Conservation (phyloP, 805 yeast species). For the Wickerhamiella slavikovae region DNA sequence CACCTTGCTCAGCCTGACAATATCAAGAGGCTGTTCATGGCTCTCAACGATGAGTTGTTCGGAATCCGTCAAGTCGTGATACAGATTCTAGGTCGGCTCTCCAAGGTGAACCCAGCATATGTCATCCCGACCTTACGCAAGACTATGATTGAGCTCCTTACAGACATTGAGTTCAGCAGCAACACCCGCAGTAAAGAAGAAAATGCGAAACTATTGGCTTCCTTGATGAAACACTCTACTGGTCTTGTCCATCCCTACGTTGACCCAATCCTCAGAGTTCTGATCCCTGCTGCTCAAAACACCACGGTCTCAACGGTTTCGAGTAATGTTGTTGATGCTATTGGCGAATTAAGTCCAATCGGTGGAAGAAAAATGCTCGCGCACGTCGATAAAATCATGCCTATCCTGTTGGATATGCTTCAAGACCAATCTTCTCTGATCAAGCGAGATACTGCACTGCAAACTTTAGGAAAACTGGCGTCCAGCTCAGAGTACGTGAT, state of each 20-base stretch:
- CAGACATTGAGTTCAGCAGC: slow-evolving; percentile 68
- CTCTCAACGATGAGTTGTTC: slow-evolving; percentile 79
- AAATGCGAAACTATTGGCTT: slow-evolving; percentile 52
- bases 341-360: slow-evolving; percentile 76
- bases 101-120: slow-evolving; percentile 81
- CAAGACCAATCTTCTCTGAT: slow-evolving; percentile 81
- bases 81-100: slow-evolving; percentile 60
- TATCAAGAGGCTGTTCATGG: slow-evolving; percentile 64
- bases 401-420: slow-evolving; percentile 64
- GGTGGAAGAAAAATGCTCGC: slow-evolving; percentile 71
- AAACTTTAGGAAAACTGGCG: slow-evolving; percentile 72
- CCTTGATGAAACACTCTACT: slow-evolving; percentile 56
- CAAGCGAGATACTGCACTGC: slow-evolving; percentile 77
- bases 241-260: slow-evolving; percentile 80
- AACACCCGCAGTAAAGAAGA: slow-evolving; percentile 67
- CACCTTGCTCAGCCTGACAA: slow-evolving; percentile 89
- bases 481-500: slow-evolving; percentile 88
- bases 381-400: slow-evolving; percentile 63
- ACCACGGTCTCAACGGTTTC: slow-evolving; percentile 55
- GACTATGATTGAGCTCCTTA: slow-evolving; percentile 62
- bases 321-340: slow-evolving; percentile 61
- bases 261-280: slow-evolving; percentile 70
- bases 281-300: slow-evolving; percentile 58
- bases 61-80: slow-evolving; percentile 63
- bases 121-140: slow-evolving; percentile 84